A percentile compares a stretch with the other conserved stretches of the same genome.
Evolutionary conservation across 2,329 filamentous ascomycete species (phyloP).

Genomic region (Aspergillus aculeatus): DNA sequence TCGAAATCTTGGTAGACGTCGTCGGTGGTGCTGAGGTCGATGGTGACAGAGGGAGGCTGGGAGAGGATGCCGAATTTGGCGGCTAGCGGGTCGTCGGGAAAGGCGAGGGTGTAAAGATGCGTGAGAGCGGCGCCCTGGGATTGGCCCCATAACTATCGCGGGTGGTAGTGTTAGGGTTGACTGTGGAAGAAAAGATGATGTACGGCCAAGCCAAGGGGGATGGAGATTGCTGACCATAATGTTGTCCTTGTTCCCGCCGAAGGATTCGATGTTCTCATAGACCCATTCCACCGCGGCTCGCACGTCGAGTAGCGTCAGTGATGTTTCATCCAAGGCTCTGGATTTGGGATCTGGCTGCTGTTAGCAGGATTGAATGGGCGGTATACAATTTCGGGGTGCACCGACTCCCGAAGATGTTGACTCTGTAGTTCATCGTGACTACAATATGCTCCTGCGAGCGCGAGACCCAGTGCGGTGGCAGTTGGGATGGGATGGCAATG

Average conservation of each 20-base stretch:
- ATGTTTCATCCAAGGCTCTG: not conserved
- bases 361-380: not conserved
- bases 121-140: conserved; percentile 23
- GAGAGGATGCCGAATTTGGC: conserved; percentile 20
- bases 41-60: conserved; percentile 20
- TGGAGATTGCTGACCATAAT: not conserved
- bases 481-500: conserved; percentile 33
- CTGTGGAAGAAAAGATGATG: not conserved
- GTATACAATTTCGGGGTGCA: not conserved
- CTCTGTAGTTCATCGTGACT: conserved; percentile 36
- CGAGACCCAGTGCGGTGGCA: conserved; percentile 35
- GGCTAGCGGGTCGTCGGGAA: conserved; percentile 16
- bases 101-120: conserved; percentile 27
- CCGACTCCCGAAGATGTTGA: conserved; percentile 26
- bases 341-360: conserved; percentile 15
- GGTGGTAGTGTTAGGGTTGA: not conserved
- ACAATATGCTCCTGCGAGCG: conserved; percentile 44
- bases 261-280: conserved; percentile 34
- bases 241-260: conserved; percentile 32
- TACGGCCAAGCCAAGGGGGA: not conserved
- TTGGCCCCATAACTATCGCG: conserved; percentile 26
- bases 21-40: conserved; percentile 8
- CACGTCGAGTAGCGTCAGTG: conserved; percentile 15
- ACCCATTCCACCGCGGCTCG: conserved; percentile 32
- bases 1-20: conserved; percentile 25